phyloP scores from a whole-genome alignment of 306 rosid genomes.

The Mucuna pruriens region DNA sequence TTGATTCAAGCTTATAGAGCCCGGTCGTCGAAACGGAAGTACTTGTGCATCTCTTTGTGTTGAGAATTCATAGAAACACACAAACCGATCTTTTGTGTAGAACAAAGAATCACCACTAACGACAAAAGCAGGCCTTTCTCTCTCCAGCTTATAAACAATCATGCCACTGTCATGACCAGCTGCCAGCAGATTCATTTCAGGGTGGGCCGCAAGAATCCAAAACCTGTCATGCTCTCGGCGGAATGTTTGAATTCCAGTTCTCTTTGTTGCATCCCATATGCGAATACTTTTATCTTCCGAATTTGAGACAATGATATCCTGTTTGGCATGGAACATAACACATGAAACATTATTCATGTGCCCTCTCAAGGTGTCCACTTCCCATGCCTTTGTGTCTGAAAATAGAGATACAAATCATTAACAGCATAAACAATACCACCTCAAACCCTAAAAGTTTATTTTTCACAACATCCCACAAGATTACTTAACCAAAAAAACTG shows the following conservation, averaged over 20 bases:
- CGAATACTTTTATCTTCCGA: slow-evolving; percentile 98
- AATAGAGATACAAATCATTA: slow-evolving; percentile 34
- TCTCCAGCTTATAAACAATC: slow-evolving; percentile 94
- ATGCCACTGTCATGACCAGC: slow-evolving; percentile 99
- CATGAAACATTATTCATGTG: slow-evolving; percentile 98
- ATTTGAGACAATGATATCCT: slow-evolving; percentile 92
- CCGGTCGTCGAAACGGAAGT: slow-evolving; percentile 87
- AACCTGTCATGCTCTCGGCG: slow-evolving; percentile 97
- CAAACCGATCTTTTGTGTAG: slow-evolving; percentile 81
- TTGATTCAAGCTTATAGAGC: slow-evolving; percentile 76
- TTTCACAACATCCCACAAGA: slow-evolving; percentile 5
- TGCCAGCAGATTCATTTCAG: slow-evolving; percentile 95
- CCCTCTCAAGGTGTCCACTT: slow-evolving; percentile 97
- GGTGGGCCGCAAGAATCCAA: slow-evolving; percentile 97
- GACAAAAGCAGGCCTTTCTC: slow-evolving; percentile 92
- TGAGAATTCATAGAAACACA: slow-evolving; percentile 82
- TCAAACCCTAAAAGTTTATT: background rate
- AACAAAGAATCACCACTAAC: slow-evolving; percentile 84
- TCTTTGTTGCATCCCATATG: slow-evolving; percentile 95
- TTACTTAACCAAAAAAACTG: background rate
- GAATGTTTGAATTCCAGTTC: slow-evolving; percentile 93
- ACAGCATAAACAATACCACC: slow-evolving; percentile 14
- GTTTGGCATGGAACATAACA: slow-evolving; percentile 95
- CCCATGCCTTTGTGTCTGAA: slow-evolving; percentile 98
- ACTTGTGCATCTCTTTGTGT: slow-evolving; percentile 83